Evolutionary conservation across 192 early-diverging fungal species (phyloP).

Genomic region (Coemansia sp.): DNA sequence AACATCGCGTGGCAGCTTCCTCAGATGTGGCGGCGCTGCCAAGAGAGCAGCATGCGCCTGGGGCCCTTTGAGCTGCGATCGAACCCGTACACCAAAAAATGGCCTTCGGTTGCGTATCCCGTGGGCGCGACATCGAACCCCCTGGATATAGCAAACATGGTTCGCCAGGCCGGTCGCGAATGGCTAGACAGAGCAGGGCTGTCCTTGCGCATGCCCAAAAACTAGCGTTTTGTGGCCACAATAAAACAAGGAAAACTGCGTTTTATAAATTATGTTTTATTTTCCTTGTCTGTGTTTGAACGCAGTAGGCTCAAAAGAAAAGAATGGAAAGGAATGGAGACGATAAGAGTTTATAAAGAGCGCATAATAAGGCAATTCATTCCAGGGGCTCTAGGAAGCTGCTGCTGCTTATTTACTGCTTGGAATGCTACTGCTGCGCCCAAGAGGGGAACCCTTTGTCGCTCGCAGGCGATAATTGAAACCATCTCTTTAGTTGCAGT

Average conservation of each 20-base stretch:
- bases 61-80: constrained; percentile 41
- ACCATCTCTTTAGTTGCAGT: too few relatives aligned
- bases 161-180: constrained; percentile 39
- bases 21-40: constrained; percentile 39
- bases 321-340: too few relatives aligned
- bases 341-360: too few relatives aligned
- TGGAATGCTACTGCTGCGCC: too few relatives aligned
- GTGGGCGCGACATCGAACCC: constrained; percentile 43
- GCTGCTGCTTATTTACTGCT: too few relatives aligned
- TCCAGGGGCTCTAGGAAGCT: too few relatives aligned
- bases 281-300: background rate
- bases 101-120: constrained; percentile 44
- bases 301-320: too few relatives aligned
- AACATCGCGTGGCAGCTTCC: constrained; percentile 30
- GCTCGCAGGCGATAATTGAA: too few relatives aligned
- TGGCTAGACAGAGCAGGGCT: constrained; percentile 31
- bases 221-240: constrained; percentile 2
- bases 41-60: constrained; percentile 1
- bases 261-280: background rate
- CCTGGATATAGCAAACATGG: constrained; percentile 49
- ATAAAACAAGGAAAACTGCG: too few relatives aligned
- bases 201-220: constrained; percentile 22
- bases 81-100: constrained; percentile 20
- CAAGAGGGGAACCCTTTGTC: too few relatives aligned
- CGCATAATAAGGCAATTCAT: too few relatives aligned